Base-by-base conservation (phyloP, 148 eudicot genomes). In the Selenicereus undatus region DNA sequence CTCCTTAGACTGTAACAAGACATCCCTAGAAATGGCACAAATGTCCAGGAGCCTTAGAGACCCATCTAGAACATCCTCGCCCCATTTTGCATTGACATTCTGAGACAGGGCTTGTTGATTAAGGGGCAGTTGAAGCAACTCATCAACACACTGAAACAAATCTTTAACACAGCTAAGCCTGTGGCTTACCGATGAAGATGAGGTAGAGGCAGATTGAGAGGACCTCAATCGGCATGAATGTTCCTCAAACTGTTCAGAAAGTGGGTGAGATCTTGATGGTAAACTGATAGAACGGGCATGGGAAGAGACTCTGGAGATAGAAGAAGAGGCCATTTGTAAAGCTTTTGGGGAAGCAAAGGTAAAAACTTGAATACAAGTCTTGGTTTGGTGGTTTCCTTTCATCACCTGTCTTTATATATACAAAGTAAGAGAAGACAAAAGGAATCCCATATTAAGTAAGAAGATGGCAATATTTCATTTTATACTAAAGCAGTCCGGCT, bases 11-110 rank as follows among this genome's bases (percentile, higher is more conserved):
- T 83, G 83, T 8, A 71, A 66, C 65, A 83, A 81, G 62, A 79
- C 79, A 29, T 89, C 90, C 83, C 81, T 84, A 45, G 88, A 76
- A 4, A 82, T 76, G 1, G 85, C 82, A 77, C 91, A 89, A 11
- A 82, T 69, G 81, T 90, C 93, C 54, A 90, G 81, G 32, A 90
- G 83, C 79, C 80, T 76, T 9, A 89, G 77, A 76, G 87, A 84
- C 32, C 88, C 86, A 39, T 87, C 90, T 69, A 86, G 79, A n/a
- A 73, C 71, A 26, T 76, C 85, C 56, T 85, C 87, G n/a, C 35
- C 82, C 71, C 76, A 79, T 74, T 79, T 81, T 32, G 79, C 18
- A 1, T 76, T 60, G 22, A 50, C 54, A 21, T 56, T 76, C 52
- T 78, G 64, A 11, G 85, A 73, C 2, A 84, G 45, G 43, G 29